Conservation (phyloP, 2,329 filamentous ascomycete genomes). For the Didymella arachidicola region DNA sequence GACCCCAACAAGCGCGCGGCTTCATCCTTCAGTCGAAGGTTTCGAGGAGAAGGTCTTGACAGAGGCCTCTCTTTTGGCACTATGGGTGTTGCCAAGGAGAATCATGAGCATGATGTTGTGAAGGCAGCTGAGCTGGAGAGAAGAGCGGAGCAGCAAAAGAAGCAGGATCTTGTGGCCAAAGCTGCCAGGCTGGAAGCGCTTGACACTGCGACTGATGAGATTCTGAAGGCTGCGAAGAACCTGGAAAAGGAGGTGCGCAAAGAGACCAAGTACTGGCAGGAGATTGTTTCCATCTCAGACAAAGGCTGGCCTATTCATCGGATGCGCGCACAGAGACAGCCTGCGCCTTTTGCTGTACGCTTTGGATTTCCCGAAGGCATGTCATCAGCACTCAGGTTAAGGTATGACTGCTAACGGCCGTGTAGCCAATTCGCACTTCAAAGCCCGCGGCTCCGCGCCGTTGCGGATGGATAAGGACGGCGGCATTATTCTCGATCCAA, state of each 20-base stretch:
- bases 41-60: conserved; percentile 34
- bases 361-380: conserved; percentile 85
- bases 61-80: conserved; percentile 50
- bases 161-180: conserved; percentile 60
- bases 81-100: conserved; percentile 39
- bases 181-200: conserved; percentile 84
- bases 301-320: conserved; percentile 79
- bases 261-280: conserved; percentile 89
- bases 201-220: conserved; percentile 74
- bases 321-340: conserved; percentile 58
- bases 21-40: conserved; percentile 39
- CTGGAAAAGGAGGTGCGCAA: conserved; percentile 78
- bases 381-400: conserved; percentile 17
- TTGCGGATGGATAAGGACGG: conserved; percentile 79
- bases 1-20: conserved; percentile 39
- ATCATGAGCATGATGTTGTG: conserved; percentile 29
- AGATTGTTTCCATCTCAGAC: conserved; percentile 80
- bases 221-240: conserved; percentile 74
- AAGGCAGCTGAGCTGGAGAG: conserved; percentile 30
- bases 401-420: neutral
- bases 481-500: conserved; percentile 75
- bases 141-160: conserved; percentile 45
- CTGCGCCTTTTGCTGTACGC: conserved; percentile 82
- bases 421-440: conserved; percentile 63
- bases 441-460: conserved; percentile 79